Evolutionary conservation across 179 eudicot genomes (phyloP).

Genomic region (Vitellaria paradoxa): DNA sequence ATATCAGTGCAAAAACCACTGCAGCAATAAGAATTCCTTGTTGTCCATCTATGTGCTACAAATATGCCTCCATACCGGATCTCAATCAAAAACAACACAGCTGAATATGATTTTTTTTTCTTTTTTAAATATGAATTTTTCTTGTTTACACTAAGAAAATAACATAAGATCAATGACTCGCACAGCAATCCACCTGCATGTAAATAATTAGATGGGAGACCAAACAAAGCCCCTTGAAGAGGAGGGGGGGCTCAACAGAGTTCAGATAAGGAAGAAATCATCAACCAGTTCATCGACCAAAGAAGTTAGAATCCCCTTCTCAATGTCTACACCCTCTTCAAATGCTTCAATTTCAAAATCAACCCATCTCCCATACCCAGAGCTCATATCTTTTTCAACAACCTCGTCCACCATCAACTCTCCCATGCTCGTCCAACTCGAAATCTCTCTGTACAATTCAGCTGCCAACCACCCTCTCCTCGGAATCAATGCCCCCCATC

Average conservation of each 20-base stretch:
- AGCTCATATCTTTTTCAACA: slow-evolving; percentile 84
- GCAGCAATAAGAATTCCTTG: too few relatives aligned
- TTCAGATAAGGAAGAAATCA: slow-evolving; percentile 33
- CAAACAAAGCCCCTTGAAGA: background rate
- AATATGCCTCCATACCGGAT: too few relatives aligned
- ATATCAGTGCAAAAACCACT: too few relatives aligned
- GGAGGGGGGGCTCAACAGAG: too few relatives aligned
- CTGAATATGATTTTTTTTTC: background rate
- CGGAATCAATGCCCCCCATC: slow-evolving; percentile 45
- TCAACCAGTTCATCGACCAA: slow-evolving; percentile 70
- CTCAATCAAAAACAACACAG: too few relatives aligned
- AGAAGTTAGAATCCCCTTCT: slow-evolving; percentile 44
- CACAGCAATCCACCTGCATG: slow-evolving; percentile 8
- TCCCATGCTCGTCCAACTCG: slow-evolving; percentile 58
- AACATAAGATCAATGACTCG: slow-evolving; percentile 16
- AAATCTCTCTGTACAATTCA: slow-evolving; percentile 66
- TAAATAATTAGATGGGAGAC: slow-evolving; percentile 15
- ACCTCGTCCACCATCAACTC: slow-evolving; percentile 78
- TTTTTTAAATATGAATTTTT: background rate
- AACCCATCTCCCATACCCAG: slow-evolving; percentile 64
- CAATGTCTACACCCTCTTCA: slow-evolving; percentile 75
- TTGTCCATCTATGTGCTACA: too few relatives aligned
- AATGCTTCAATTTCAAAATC: slow-evolving; percentile 69
- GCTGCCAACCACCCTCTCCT: slow-evolving; percentile 59
- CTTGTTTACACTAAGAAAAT: background rate